Evolutionary conservation across 148 eudicot genomes (phyloP).

Genomic region (Vaccinium myrtillus): DNA sequence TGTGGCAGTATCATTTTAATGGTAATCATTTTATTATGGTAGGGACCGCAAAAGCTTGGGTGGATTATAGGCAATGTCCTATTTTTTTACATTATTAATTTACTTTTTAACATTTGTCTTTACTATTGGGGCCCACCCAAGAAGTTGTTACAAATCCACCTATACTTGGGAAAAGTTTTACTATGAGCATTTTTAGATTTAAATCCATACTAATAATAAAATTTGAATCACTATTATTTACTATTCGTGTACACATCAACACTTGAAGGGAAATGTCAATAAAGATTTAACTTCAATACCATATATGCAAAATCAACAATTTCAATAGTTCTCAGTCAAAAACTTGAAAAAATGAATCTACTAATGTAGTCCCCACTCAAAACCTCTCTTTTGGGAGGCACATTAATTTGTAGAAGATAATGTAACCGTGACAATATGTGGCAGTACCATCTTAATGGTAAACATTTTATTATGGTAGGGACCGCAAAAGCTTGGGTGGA

Average conservation of each 20-base stretch:
- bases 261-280: background rate
- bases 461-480: too few species aligned
- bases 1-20: background rate
- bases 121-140: too few species aligned
- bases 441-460: background rate
- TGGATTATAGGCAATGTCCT: too few species aligned
- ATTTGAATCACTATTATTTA: background rate
- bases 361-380: background rate
- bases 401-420: background rate
- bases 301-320: background rate
- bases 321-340: background rate
- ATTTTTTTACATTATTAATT: too few species aligned
- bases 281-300: background rate
- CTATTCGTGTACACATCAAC: background rate
- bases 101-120: too few species aligned
- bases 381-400: too few species aligned
- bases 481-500: too few species aligned
- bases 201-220: too few species aligned
- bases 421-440: background rate
- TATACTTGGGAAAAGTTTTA: too few species aligned
- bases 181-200: too few species aligned
- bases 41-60: too few species aligned
- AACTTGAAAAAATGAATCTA: background rate
- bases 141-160: too few species aligned
- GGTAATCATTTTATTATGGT: background rate